Conservation (phyloP, 768 basidiomycete genomes). For the Gyrodon lividus region DNA sequence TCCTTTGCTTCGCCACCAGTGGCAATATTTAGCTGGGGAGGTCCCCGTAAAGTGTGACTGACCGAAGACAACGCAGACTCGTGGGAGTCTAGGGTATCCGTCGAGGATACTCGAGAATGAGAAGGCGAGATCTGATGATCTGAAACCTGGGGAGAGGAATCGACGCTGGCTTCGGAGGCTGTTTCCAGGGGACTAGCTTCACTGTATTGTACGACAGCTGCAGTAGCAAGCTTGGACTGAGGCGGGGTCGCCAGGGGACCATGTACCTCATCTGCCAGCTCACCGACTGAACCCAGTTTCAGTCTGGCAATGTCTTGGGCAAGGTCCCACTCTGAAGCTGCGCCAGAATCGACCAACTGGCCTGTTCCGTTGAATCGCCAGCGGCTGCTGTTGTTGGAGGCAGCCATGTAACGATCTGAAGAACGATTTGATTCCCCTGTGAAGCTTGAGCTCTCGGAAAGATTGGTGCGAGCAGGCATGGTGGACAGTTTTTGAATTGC, state of each 20-base stretch:
- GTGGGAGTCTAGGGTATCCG: slow-evolving; percentile 67
- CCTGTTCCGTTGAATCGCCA: slow-evolving; percentile 68
- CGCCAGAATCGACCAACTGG: slow-evolving; percentile 57
- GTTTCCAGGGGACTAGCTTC: slow-evolving; percentile 75
- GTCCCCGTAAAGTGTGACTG: slow-evolving; percentile 57
- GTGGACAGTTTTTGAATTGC: slow-evolving; percentile 39
- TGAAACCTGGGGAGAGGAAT: slow-evolving; percentile 68
- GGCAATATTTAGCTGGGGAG: slow-evolving; percentile 52
- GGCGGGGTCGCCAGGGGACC: slow-evolving; percentile 63
- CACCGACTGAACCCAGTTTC: slow-evolving; percentile 59
- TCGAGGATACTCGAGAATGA: slow-evolving; percentile 83
- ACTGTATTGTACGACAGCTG: slow-evolving; percentile 53
- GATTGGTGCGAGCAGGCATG: slow-evolving; percentile 49
- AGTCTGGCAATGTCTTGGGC: slow-evolving; percentile 72
- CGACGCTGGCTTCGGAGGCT: slow-evolving; percentile 66
- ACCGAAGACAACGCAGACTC: slow-evolving; percentile 50
- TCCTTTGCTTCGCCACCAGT: slow-evolving; percentile 62
- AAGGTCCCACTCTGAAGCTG: slow-evolving; percentile 64
- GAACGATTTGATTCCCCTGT: slow-evolving; percentile 26
- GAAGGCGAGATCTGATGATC: slow-evolving; percentile 66
- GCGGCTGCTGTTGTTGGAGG: slow-evolving; percentile 42
- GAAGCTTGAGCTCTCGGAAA: slow-evolving; percentile 22
- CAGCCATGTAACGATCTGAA: slow-evolving; percentile 40
- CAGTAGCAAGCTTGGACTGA: slow-evolving; percentile 56
- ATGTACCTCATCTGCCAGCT: slow-evolving; percentile 49